A percentile compares a stretch with the other conserved stretches of the same genome.
Evolutionary conservation across 208 protist genomes (phyloP).

Genomic region (Leptomonas pyrrhocoris): DNA sequence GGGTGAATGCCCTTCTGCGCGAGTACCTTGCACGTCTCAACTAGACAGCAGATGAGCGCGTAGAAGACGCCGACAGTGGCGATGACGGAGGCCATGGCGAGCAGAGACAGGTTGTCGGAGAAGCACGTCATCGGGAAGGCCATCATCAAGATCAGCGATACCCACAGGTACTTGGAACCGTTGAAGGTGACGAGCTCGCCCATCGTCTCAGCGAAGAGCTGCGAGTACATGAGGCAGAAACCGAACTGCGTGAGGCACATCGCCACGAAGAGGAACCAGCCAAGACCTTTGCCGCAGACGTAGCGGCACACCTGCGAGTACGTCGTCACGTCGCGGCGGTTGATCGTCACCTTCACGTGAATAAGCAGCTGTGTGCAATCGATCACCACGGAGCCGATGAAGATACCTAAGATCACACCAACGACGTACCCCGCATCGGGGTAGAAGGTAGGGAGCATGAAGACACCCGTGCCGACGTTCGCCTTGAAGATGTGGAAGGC

Average conservation of each 20-base stretch:
- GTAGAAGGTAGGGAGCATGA: constrained; percentile 84
- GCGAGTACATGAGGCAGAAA: constrained; percentile 86
- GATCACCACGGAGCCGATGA: constrained; percentile 61
- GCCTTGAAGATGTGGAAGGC: constrained; percentile 90
- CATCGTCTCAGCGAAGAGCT: constrained; percentile 67
- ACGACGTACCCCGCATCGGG: constrained; percentile 70
- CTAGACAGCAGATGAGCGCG: constrained; percentile 52
- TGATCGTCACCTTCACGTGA: constrained; percentile 64
- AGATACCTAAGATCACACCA: constrained; percentile 39
- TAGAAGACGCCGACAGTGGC: constrained; percentile 72
- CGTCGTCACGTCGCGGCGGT: constrained; percentile 58
- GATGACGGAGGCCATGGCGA: constrained; percentile 62
- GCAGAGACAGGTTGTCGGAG: constrained; percentile 60
- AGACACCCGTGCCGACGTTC: constrained; percentile 86
- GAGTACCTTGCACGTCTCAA: constrained; percentile 28
- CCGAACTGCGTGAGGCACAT: constrained; percentile 85
- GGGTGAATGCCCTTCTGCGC: constrained; percentile 21
- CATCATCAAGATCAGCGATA: constrained; percentile 50
- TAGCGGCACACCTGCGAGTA: constrained; percentile 74
- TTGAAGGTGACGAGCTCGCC: constrained; percentile 39
- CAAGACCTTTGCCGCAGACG: constrained; percentile 54
- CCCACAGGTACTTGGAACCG: constrained; percentile 56
- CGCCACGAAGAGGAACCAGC: constrained; percentile 65
- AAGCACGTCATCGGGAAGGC: constrained; percentile 68
- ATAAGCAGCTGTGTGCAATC: constrained; percentile 79